These are phyloP conservation scores for Candida nemodendra DNA, from an alignment of 805 yeast genomes.

Conservation along the genomic window DNA sequence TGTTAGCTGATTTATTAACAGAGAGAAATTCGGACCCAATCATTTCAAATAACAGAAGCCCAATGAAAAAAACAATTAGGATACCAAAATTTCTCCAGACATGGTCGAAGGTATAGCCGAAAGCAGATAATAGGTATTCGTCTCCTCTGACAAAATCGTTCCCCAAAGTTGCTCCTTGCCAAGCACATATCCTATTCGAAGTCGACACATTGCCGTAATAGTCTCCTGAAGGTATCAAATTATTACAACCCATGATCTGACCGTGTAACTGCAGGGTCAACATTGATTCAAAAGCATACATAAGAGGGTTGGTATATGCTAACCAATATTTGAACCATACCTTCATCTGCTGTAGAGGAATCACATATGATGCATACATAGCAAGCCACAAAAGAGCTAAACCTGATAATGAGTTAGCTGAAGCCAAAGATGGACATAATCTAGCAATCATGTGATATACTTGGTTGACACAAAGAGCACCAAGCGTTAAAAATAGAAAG, in stretches of 20 bases:
- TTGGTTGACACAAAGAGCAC: constrained; percentile 44
- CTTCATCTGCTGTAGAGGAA: constrained; percentile 55
- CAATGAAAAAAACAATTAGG: constrained; percentile 52
- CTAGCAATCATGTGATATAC: constrained; percentile 54
- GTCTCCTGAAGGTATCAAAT: constrained; percentile 61
- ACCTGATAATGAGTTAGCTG: constrained; percentile 58
- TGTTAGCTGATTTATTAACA: too few relatives aligned
- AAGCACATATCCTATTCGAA: constrained; percentile 21
- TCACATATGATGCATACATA: constrained; percentile 58
- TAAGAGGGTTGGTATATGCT: constrained; percentile 54
- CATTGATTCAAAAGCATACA: constrained; percentile 60
- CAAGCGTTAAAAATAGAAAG: constrained; percentile 42
- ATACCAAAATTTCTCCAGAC: constrained; percentile 85
- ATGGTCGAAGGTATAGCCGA: constrained; percentile 51
- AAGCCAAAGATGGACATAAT: constrained; percentile 40
- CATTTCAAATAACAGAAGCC: constrained; percentile 46
- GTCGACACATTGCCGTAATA: constrained; percentile 21
- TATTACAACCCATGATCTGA: constrained; percentile 49
- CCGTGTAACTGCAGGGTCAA: constrained; percentile 65
- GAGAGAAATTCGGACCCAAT: constrained; percentile 25
- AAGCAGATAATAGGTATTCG: constrained; percentile 49
- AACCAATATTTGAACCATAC: constrained; percentile 70
- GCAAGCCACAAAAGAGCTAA: constrained; percentile 46
- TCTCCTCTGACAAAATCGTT: constrained; percentile 54
- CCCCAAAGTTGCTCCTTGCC: constrained; percentile 60